Evolutionary conservation across 176 grass and related monocot species (phyloP).

Genomic region (Triticum aestivum): DNA sequence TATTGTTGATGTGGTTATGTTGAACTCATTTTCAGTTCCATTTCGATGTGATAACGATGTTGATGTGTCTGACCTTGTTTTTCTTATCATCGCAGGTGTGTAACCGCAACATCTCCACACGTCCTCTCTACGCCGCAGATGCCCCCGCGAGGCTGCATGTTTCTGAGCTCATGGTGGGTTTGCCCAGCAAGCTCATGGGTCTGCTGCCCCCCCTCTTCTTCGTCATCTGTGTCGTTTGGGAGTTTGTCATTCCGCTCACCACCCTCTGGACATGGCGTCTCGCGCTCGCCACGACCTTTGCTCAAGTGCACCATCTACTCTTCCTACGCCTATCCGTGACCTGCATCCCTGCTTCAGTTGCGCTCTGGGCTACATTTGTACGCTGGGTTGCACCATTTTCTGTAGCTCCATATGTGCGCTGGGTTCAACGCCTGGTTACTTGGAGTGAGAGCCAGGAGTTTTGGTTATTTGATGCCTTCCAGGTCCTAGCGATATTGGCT

Average conservation of each 20-base stretch:
- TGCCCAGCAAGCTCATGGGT: conserved; percentile 1
- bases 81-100: not conserved
- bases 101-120: not conserved
- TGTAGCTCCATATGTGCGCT: conserved; percentile 17
- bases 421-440: conserved; percentile 9
- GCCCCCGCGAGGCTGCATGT: conserved; percentile 1
- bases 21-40: not conserved
- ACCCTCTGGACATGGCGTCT: conserved; percentile 35
- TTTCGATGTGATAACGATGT: not conserved
- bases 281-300: conserved; percentile 5
- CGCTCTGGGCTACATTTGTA: not conserved
- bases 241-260: conserved; percentile 30
- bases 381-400: not conserved
- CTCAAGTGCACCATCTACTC: conserved; percentile 27
- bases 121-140: not conserved
- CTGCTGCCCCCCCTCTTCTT: conserved; percentile 27
- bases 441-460: not conserved
- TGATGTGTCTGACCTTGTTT: not conserved
- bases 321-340: not conserved
- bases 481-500: not conserved
- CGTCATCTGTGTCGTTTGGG: conserved; percentile 4
- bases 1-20: not conserved
- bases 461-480: conserved; percentile 16
- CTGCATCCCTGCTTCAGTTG: not conserved
- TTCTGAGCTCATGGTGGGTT: conserved; percentile 19